Percentiles rank a stretch among this genome's conserved stretches.
phyloP scores from a whole-genome alignment of 2,329 filamentous ascomycete genomes.

The Grosmannia clavigera region DNA sequence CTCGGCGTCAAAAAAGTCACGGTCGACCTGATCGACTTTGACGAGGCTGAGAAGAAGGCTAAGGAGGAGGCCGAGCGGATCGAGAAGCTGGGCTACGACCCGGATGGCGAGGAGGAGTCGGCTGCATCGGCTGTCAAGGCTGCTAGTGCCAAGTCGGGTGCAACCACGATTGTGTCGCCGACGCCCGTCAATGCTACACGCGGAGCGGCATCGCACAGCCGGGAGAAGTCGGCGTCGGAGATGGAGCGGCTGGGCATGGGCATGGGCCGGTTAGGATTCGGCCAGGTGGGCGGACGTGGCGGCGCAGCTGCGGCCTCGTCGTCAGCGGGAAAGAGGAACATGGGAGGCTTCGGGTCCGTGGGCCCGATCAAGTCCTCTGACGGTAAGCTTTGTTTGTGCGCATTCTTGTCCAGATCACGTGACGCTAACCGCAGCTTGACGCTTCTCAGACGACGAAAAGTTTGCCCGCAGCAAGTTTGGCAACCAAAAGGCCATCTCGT shows the following conservation, averaged over 20 bases:
- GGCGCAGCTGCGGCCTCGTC: constrained; percentile 11
- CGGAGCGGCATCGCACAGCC: constrained; percentile 43
- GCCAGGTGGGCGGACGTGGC: constrained; percentile 57
- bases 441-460: constrained; percentile 52
- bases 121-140: constrained; percentile 31
- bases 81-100: constrained; percentile 89
- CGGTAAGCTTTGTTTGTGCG: constrained; percentile 24
- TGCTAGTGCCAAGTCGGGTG: constrained; percentile 27
- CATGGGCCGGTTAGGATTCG: constrained; percentile 73
- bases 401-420: not conserved
- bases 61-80: constrained; percentile 96
- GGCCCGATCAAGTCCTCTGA: constrained; percentile 59
- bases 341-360: constrained; percentile 77
- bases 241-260: constrained; percentile 87
- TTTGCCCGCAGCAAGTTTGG: constrained; percentile 86
- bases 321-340: constrained; percentile 52
- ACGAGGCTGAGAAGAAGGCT: constrained; percentile 92
- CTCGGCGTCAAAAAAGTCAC: constrained; percentile 87
- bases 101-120: constrained; percentile 62
- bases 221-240: constrained; percentile 59
- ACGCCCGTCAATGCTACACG: constrained; percentile 59
- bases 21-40: constrained; percentile 78
- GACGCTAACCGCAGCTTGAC: not conserved
- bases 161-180: constrained; percentile 43
- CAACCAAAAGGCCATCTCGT: constrained; percentile 87